Base-by-base conservation (phyloP, 768 basidiomycete species). In the Symmetrospora coprosmae region DNA sequence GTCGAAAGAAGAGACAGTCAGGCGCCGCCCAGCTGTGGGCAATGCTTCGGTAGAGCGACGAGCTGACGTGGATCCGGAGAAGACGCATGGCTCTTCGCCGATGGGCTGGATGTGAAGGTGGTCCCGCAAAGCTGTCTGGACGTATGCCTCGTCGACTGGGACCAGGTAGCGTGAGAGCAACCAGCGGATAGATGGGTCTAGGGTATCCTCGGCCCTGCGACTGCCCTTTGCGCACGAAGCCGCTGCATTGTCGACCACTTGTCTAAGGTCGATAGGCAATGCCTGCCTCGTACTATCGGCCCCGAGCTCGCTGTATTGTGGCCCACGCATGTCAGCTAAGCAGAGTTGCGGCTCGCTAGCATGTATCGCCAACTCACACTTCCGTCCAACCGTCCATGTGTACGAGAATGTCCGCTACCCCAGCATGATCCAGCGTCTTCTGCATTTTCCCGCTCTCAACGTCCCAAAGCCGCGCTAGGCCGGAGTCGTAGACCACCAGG, bases 401-500 rank as follows among this genome's bases (percentile, higher is more conserved):
- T 1, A 69, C 71, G 4, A 92, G 66, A 58, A 88, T 75, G 48
- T 88, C 87, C 49, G 81, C 79, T 0, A 84, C 87, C 68, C 85
- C 89, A 39, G 83, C 83, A 7, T 76, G 65, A 4, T 77, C 77
- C 79, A 86, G 86, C 0, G 88, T 86, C 48, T 92, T 75, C 78
- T 87, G 80, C 66, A 97, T 84, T 66, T 94, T 90, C 59, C 79
- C 78, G 0, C 82, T 84, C 63, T 81, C 80, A 16, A 83, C 74
- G 67, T 96, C 87, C 89, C 94, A 99, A 1, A 91, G 73, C 39
- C 94, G 77, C 1, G 85, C 86, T 53, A 82, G 80, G 1, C 79
- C 81, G 63, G 86, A 82, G 2, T 75, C 75, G 71, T 96, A 96
- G 1, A 84, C 72, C 5, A 91, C 73, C 50, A 94, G 69, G 28